Base-by-base conservation (phyloP, 1,284 basidiomycete species). In the Singerocomus rubriflavus region DNA sequence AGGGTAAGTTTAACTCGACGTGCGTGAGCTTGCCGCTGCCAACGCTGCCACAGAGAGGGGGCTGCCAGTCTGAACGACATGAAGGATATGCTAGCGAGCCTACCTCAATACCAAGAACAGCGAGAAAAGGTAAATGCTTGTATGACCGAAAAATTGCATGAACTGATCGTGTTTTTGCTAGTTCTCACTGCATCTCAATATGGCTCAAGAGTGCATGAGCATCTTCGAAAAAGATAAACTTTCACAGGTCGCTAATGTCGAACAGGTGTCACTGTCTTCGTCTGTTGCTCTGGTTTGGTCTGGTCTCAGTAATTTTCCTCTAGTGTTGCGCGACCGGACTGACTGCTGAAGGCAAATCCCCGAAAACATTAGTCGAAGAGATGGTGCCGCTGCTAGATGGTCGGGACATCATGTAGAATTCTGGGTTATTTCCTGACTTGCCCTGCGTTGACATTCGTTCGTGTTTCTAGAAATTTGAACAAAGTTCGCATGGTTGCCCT, bases 181-280 rank as follows among this genome's bases (percentile, higher is more conserved):
- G 88, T 96, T 98, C 68, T 98, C 95, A 13, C 71, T 98, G 30
- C 97, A 99, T 71, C 75, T 99, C 38, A 96, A 88, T 59, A 96
- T 99, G 90, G 96, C 97, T 0, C 92, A 98, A 68, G 91, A 95
- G 61, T 98, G 94, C 65, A 99, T 99, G 96, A 79, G 74, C 14
- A 78, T 93, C 21, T 99, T 99, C 64, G 93, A 97, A 67, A 83
- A 81, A 58, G 87, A 91, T 64, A 93, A 92, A 63, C 73, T 99
- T 44, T 81, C 93, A 9, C 73, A 82, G n/a, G 81, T 93, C 5
- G 96, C 90, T 13, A 88, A 85, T 56, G 92, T 99, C 25, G 96
- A 99, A 71, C 96, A 99, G 81, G 91, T 91, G 72, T 57, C 34
- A 25, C 42, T 36, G 1, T 43, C 41, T 44, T 41, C n/a, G 26